These are phyloP conservation scores for Peronosclerospora sorghi DNA, from an alignment of 352 stramenopile genomes.

Conservation along the genomic window DNA sequence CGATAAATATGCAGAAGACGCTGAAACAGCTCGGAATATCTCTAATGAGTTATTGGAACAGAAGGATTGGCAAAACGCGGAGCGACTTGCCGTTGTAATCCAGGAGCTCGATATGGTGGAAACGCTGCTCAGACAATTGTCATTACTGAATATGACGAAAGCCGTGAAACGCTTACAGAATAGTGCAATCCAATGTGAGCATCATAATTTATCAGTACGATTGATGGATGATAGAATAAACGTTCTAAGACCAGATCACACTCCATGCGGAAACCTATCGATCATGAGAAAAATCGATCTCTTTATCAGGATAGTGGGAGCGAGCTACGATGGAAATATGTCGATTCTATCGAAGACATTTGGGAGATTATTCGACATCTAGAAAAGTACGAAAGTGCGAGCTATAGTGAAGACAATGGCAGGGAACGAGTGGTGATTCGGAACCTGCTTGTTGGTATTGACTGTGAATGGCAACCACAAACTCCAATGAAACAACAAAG, in stretches of 20 bases:
- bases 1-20: too few relatives aligned
- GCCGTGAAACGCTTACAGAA: conserved; percentile 43
- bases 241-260: not conserved
- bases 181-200: not conserved
- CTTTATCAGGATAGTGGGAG: not conserved
- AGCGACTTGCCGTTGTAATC: conserved; percentile 20
- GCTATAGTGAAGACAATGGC: not conserved
- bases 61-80: conserved; percentile 38
- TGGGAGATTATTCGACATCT: conserved; percentile 17
- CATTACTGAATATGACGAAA: conserved; percentile 36
- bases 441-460: conserved; percentile 38
- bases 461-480: conserved; percentile 58
- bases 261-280: conserved; percentile 4
- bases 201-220: not conserved
- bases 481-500: conserved; percentile 15
- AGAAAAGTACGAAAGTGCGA: conserved; percentile 1
- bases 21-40: conserved; percentile 4
- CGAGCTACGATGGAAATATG: conserved; percentile 24
- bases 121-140: conserved; percentile 18
- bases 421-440: conserved; percentile 4
- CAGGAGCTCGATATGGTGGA: conserved; percentile 21
- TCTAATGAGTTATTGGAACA: conserved; percentile 25
- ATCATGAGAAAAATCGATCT: conserved; percentile 22
- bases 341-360: conserved; percentile 16
- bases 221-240: not conserved